A percentile compares a stretch with the other conserved stretches of the same genome.
These are phyloP conservation scores for Apostasia ramifera DNA, from an alignment of 106 monocot genomes.

Conservation along the genomic window DNA sequence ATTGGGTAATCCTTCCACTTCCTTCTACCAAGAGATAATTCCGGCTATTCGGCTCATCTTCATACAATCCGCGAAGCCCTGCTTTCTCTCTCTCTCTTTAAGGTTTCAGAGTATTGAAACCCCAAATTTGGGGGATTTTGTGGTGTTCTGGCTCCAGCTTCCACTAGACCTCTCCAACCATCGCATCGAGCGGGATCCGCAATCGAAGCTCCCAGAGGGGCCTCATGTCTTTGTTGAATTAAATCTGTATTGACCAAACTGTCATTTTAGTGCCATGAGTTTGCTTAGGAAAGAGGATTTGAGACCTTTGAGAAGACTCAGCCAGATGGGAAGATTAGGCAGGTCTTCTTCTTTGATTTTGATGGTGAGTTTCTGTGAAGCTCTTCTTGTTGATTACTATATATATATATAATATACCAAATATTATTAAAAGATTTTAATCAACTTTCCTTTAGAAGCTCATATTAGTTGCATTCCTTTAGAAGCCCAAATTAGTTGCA, in stretches of 20 bases:
- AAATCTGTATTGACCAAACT: background rate
- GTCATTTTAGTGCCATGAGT: background rate
- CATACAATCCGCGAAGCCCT: background rate
- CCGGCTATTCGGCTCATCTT: background rate
- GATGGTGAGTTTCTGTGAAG: slow-evolving; percentile 39
- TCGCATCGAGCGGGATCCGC: slow-evolving; percentile 70
- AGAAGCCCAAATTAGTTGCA: too few relatives aligned
- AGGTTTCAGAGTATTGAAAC: slow-evolving; percentile 66
- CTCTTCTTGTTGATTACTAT: background rate
- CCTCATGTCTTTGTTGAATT: slow-evolving; percentile 12
- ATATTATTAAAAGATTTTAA: too few relatives aligned
- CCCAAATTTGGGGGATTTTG: slow-evolving; percentile 52
- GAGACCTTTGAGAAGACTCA: slow-evolving; percentile 60
- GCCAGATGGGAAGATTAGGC: slow-evolving; percentile 70
- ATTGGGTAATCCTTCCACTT: too few relatives aligned
- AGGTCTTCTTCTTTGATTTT: slow-evolving; percentile 93
- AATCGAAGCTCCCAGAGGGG: slow-evolving; percentile 48
- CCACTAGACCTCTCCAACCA: slow-evolving; percentile 49
- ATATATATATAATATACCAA: too few relatives aligned
- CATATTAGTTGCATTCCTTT: too few relatives aligned
- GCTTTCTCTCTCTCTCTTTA: slow-evolving; percentile 1
- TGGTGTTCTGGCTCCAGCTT: slow-evolving; percentile 63
- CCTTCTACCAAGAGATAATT: slow-evolving; percentile 67
- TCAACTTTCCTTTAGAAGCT: too few relatives aligned
- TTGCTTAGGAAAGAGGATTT: slow-evolving; percentile 43